Conservation (phyloP, 2,329 filamentous ascomycete species). For the Fusarium anthophilum region DNA sequence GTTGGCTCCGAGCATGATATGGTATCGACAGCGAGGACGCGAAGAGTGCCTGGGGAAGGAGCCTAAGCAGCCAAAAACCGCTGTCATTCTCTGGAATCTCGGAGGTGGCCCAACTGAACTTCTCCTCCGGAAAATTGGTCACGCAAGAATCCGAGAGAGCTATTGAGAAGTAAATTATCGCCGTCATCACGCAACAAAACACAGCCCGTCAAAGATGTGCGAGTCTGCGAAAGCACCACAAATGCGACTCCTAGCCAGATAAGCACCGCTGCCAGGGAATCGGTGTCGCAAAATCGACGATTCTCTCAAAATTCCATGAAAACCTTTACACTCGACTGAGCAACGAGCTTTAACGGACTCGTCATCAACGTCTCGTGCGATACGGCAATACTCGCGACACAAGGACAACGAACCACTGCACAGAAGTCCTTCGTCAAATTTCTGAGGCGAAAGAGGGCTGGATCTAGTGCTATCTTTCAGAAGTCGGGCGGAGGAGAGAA, state of each 20-base stretch:
- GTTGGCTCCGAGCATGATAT: too few relatives aligned
- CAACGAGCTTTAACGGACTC: too few relatives aligned
- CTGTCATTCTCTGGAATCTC: too few relatives aligned
- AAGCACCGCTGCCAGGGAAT: rapidly evolving
- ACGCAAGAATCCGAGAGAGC: too few relatives aligned
- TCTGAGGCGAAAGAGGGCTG: rapidly evolving
- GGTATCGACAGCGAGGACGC: too few relatives aligned
- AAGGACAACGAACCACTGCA: not conserved
- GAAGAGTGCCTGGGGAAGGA: too few relatives aligned
- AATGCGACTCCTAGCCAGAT: not conserved
- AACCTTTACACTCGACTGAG: rapidly evolving
- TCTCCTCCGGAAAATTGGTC: too few relatives aligned
- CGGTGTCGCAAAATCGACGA: rapidly evolving
- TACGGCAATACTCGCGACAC: rapidly evolving
- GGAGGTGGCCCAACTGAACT: too few relatives aligned
- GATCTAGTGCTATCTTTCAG: rapidly evolving
- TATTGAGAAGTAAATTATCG: too few relatives aligned
- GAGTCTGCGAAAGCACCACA: not conserved
- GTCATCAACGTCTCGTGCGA: not conserved
- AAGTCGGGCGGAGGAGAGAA: rapidly evolving
- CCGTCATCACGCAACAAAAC: too few relatives aligned
- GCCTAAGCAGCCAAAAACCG: too few relatives aligned
- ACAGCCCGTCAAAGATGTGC: too few relatives aligned
- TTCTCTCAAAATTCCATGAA: not conserved
- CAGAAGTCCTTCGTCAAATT: not conserved